Conservation (phyloP, 495 filamentous ascomycete genomes). For the Neurospora sp. region DNA sequence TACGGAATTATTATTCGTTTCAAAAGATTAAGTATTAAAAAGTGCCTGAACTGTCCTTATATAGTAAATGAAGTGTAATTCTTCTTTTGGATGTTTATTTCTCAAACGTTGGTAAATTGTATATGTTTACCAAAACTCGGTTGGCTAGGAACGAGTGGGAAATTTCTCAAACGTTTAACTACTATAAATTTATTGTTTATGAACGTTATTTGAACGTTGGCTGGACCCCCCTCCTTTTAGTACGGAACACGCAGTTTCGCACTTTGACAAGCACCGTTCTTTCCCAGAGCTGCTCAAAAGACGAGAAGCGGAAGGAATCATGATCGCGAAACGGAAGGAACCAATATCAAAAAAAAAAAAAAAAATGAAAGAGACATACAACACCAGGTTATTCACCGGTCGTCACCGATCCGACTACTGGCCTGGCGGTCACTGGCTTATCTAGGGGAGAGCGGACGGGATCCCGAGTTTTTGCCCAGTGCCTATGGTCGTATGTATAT, state of each 20-base stretch:
- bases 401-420: background rate
- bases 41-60: no score
- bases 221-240: no score
- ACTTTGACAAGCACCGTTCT: background rate
- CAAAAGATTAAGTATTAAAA: no score
- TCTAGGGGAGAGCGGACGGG: conserved; percentile 43
- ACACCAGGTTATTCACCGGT: background rate
- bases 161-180: no score
- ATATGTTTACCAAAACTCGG: no score
- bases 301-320: background rate
- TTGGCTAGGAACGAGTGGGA: no score
- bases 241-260: background rate
- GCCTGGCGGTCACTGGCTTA: conserved; percentile 14
- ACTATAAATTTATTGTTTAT: no score
- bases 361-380: background rate
- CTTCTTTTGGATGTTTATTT: no score
- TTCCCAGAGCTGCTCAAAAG: background rate
- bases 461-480: conserved; percentile 28
- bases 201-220: no score
- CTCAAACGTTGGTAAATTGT: no score
- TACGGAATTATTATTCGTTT: no score
- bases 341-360: background rate
- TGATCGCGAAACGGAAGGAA: background rate
- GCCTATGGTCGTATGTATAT: background rate
- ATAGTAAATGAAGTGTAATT: no score